A percentile compares a stretch with the other conserved stretches of the same genome.
Evolutionary conservation across 179 eudicot species (phyloP).

Genomic region (Camellia oleifera): DNA sequence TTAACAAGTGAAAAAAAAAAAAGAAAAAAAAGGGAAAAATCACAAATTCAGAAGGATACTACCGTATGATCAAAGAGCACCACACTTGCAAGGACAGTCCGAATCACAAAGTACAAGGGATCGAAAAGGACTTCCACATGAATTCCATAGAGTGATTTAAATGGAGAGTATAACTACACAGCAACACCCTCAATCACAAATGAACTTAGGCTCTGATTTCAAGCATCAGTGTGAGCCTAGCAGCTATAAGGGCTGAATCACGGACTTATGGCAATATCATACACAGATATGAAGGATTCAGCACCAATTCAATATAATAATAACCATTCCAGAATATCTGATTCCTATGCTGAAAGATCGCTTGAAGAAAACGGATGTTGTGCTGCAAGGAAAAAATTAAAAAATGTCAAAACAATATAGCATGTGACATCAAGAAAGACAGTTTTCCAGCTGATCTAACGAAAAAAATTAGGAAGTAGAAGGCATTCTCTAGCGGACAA

Average conservation of each 20-base stretch:
- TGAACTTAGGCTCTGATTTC: not conserved
- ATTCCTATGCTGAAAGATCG: slow-evolving; percentile 94
- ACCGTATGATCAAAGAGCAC: not conserved
- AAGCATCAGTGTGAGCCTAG: not conserved
- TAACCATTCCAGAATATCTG: slow-evolving; percentile 94
- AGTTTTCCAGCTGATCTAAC: slow-evolving; percentile 4
- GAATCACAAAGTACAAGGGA: not conserved
- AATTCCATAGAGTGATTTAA: not conserved
- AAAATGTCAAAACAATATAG: not conserved
- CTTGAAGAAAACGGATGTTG: slow-evolving; percentile 93
- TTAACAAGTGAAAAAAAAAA: not conserved
- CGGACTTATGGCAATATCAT: slow-evolving; percentile 74
- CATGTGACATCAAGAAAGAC: not conserved
- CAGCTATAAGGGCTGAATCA: slow-evolving; percentile 18
- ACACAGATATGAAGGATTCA: slow-evolving; percentile 86
- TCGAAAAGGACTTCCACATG: not conserved
- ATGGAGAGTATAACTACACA: not conserved
- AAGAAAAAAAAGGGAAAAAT: not conserved
- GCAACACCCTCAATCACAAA: not conserved
- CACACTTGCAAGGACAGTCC: not conserved
- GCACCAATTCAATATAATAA: slow-evolving; percentile 77
- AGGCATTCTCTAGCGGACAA: not conserved
- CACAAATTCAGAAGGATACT: not conserved
- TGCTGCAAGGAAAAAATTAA: slow-evolving; percentile 54
- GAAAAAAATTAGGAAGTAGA: not conserved